Conservation (phyloP, 73 alveolate species). For the Paramecium sexaurelia region DNA sequence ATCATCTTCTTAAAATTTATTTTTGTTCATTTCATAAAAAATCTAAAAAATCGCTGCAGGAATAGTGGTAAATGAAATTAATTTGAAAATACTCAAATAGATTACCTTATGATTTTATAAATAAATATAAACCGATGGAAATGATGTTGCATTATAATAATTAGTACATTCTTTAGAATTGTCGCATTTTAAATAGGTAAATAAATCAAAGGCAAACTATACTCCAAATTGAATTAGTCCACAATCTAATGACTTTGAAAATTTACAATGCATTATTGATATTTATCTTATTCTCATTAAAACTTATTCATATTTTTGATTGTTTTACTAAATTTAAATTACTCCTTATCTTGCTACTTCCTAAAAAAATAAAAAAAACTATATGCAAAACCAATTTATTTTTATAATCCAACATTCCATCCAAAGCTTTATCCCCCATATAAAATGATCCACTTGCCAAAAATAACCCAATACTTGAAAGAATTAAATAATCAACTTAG, state of each 20-base stretch:
- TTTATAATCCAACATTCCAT: not conserved
- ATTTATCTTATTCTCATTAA: not conserved
- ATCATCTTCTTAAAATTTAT: not conserved
- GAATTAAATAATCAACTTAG: not conserved
- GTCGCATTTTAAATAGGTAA: not conserved
- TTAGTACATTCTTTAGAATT: not conserved
- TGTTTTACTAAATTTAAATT: not conserved
- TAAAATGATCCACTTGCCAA: not conserved
- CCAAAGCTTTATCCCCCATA: not conserved
- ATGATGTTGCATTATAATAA: not conserved
- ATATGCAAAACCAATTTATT: not conserved
- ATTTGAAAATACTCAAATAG: not conserved
- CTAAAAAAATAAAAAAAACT: not conserved
- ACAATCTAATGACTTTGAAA: not conserved
- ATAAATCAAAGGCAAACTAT: not conserved
- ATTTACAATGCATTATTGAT: not conserved
- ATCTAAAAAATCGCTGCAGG: not conserved
- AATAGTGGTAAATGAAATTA: not conserved
- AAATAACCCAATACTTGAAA: not conserved
- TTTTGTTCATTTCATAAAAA: slow-evolving; percentile 1
- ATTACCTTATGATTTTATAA: not conserved
- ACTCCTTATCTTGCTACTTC: not conserved
- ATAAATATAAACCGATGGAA: not conserved
- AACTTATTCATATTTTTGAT: not conserved
- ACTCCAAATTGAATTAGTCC: not conserved